Evolutionary conservation across 2,329 filamentous ascomycete species (phyloP).

Genomic region (Sclerotinia minor): DNA sequence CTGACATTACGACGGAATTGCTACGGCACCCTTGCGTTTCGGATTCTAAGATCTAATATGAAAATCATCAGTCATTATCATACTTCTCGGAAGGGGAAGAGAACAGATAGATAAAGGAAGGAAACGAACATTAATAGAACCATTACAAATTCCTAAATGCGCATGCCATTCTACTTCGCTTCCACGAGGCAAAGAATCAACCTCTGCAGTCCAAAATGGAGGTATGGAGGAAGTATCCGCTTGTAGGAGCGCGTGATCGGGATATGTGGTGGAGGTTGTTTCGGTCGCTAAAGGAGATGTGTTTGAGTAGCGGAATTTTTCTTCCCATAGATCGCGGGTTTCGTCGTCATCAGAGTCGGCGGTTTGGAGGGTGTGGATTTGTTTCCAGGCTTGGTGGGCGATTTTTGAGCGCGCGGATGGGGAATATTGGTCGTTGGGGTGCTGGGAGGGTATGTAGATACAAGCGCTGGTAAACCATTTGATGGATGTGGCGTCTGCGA

Average conservation of each 20-base stretch:
- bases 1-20: slow-evolving; percentile 15
- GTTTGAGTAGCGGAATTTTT: slow-evolving; percentile 53
- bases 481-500: slow-evolving; percentile 71
- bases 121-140: slow-evolving; percentile 27
- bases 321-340: slow-evolving; percentile 68
- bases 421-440: slow-evolving; percentile 41
- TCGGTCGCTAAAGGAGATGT: background rate
- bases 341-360: slow-evolving; percentile 51
- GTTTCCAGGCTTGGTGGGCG: slow-evolving; percentile 52
- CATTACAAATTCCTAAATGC: slow-evolving; percentile 55
- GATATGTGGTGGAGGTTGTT: background rate
- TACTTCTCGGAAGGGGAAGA: background rate
- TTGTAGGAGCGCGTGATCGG: background rate
- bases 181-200: slow-evolving; percentile 71
- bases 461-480: slow-evolving; percentile 74
- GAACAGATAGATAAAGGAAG: background rate
- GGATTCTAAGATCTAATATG: slow-evolving; percentile 15
- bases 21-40: background rate
- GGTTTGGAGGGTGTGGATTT: slow-evolving; percentile 36
- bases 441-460: slow-evolving; percentile 62
- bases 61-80: background rate
- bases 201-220: slow-evolving; percentile 72
- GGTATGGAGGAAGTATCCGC: slow-evolving; percentile 44
- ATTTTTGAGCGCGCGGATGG: slow-evolving; percentile 44
- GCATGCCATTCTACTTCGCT: slow-evolving; percentile 84